Percentiles rank a stretch among this genome's conserved stretches.
phyloP scores from a whole-genome alignment of 345 rosid species.

The Turritis glabra region DNA sequence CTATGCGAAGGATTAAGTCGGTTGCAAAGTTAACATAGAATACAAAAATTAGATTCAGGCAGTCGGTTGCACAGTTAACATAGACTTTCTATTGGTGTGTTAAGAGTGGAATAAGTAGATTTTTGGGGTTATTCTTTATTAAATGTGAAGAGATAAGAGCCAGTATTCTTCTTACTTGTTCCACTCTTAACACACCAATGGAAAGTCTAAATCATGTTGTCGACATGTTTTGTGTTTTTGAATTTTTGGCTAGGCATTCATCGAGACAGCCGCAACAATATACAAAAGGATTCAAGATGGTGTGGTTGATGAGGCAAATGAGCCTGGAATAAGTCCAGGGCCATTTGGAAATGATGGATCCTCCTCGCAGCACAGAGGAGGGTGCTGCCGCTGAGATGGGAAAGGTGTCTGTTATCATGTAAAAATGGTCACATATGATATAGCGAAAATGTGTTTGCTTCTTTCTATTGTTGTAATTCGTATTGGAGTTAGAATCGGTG shows the following conservation, averaged over 20 bases:
- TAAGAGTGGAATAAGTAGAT: neutral
- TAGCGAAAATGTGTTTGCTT: neutral
- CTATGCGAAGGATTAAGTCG: neutral
- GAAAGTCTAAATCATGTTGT: neutral
- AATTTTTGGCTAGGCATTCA: conserved; percentile 64
- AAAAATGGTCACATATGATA: neutral
- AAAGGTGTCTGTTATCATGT: neutral
- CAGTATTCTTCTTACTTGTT: neutral
- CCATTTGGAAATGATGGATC: conserved; percentile 80
- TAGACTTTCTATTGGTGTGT: too few species aligned
- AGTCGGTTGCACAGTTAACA: too few species aligned
- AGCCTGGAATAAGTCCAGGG: conserved; percentile 90
- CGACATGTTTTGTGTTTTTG: neutral
- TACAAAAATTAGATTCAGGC: neutral
- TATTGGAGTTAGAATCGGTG: neutral
- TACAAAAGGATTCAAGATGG: conserved; percentile 96
- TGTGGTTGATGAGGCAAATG: conserved; percentile 77
- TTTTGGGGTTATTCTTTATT: neutral
- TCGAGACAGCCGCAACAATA: conserved; percentile 85
- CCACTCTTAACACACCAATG: neutral
- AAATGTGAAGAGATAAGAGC: neutral
- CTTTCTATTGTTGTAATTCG: conserved; percentile 18
- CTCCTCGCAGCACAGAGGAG: conserved; percentile 69
- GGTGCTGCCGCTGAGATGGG: conserved; percentile 71
- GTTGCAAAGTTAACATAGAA: neutral